Evolutionary conservation across 345 rosid genomes (phyloP).

Genomic region (Trapa incisa): DNA sequence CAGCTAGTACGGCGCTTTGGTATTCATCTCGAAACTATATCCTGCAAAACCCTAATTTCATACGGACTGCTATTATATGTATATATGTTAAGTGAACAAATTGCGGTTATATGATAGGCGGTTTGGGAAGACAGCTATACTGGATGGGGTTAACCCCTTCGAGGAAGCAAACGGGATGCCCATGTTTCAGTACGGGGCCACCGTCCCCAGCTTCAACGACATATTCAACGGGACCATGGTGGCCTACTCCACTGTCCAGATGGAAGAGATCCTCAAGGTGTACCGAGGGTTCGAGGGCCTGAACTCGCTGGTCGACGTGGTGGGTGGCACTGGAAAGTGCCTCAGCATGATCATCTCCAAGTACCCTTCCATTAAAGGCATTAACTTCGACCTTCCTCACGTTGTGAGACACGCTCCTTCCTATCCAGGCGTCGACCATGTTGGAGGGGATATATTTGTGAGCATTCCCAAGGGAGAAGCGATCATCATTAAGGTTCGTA

Average conservation of each 20-base stretch:
- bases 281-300: conserved; percentile 13
- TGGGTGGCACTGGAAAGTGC: conserved; percentile 7
- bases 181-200: conserved; percentile 2
- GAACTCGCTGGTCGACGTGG: conserved; percentile 10
- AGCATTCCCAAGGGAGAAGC: conserved; percentile 14
- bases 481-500: conserved; percentile 13
- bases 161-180: conserved; percentile 12
- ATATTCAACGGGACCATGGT: conserved; percentile 9
- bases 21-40: neutral
- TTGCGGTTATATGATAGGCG: neutral
- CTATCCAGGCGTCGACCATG: conserved; percentile 16
- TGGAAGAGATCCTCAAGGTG: conserved; percentile 1
- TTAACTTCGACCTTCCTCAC: conserved; percentile 14
- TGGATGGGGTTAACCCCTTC: conserved; percentile 14
- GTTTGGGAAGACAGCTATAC: conserved; percentile 9
- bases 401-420: conserved; percentile 10
- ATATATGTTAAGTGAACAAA: too few species aligned
- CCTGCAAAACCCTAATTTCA: too few species aligned
- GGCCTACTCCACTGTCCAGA: neutral
- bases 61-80: too few species aligned
- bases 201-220: conserved; percentile 1
- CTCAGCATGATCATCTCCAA: conserved; percentile 14
- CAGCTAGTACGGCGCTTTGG: conserved; percentile 11
- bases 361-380: conserved; percentile 11
- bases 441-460: conserved; percentile 17